phyloP scores from a whole-genome alignment of 148 eudicot genomes.

The Polygonum aviculare region DNA sequence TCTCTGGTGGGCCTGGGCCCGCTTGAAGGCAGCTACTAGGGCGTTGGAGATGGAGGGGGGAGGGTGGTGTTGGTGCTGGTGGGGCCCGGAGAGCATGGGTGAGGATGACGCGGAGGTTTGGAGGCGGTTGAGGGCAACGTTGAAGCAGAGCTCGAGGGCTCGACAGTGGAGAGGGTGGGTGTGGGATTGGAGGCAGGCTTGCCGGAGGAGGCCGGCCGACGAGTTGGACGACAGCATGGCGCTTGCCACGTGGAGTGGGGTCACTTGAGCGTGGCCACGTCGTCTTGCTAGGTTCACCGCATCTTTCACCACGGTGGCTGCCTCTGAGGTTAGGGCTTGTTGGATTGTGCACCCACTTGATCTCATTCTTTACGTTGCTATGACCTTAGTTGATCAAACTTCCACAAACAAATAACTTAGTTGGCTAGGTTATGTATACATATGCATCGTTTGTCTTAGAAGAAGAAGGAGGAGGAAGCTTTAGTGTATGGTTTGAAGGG shows the following conservation, averaged over 20 bases:
- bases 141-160: constrained; percentile 91
- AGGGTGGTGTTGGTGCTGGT: constrained; percentile 19
- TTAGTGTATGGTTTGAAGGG: not conserved
- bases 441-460: not conserved
- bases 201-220: constrained; percentile 49
- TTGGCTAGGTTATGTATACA: not conserved
- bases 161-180: constrained; percentile 80
- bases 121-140: constrained; percentile 86
- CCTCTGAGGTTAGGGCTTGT: constrained; percentile 67
- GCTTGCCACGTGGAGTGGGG: constrained; percentile 88
- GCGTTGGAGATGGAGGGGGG: constrained; percentile 70
- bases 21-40: constrained; percentile 68
- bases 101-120: constrained; percentile 30
- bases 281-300: constrained; percentile 53
- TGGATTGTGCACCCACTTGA: constrained; percentile 55
- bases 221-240: constrained; percentile 41
- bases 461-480: not conserved
- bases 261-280: constrained; percentile 81
- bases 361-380: not conserved
- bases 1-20: constrained; percentile 84
- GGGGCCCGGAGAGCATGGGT: constrained; percentile 17
- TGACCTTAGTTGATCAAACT: too few relatives aligned
- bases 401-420: not conserved
- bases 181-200: constrained; percentile 72
- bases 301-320: constrained; percentile 56